Evolutionary conservation across 768 basidiomycete genomes (phyloP).

Genomic region (Tricholoma saponaceum): DNA sequence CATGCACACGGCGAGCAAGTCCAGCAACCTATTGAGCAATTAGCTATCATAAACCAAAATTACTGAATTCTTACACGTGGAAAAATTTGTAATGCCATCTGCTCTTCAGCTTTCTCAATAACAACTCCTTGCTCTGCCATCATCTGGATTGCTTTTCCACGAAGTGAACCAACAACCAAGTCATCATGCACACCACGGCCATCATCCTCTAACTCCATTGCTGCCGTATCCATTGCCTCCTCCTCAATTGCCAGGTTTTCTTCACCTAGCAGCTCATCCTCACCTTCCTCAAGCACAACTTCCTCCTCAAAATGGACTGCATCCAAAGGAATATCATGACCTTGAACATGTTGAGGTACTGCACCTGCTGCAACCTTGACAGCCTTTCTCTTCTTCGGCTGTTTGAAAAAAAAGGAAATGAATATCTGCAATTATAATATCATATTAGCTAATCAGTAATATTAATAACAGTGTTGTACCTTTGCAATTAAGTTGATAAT

Average conservation of each 20-base stretch:
- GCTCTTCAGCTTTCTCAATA: neutral
- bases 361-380: neutral
- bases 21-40: conserved; percentile 19
- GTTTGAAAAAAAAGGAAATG: neutral
- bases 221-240: neutral
- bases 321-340: neutral
- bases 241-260: neutral
- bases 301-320: neutral
- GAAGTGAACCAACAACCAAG: neutral
- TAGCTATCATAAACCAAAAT: neutral
- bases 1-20: conserved; percentile 20
- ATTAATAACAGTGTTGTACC: conserved; percentile 12
- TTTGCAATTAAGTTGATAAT: conserved; percentile 30
- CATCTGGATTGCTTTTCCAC: neutral
- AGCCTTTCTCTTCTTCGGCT: neutral
- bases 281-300: neutral
- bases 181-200: neutral
- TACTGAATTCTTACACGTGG: conserved; percentile 10
- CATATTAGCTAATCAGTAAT: neutral
- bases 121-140: neutral
- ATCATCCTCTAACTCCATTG: neutral
- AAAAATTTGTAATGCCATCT: conserved; percentile 15
- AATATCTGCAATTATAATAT: neutral
- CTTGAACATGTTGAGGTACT: neutral
- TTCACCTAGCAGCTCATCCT: neutral